Conservation (phyloP, 2,329 filamentous ascomycete species). For the Aspergillus carbonarius region DNA sequence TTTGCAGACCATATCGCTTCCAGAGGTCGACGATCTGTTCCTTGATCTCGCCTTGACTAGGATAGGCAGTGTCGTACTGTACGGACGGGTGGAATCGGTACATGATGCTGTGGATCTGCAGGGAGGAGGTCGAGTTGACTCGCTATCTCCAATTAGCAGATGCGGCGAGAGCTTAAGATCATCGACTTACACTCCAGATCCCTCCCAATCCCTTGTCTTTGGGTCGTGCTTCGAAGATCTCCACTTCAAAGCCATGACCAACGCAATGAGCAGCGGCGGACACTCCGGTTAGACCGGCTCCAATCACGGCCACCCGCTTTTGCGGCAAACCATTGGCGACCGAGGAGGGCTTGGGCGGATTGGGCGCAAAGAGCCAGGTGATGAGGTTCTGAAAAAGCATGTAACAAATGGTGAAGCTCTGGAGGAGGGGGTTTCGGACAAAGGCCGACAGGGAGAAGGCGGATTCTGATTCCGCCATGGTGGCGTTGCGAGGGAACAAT, state of each 20-base stretch:
- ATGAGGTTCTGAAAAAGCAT: constrained; percentile 31
- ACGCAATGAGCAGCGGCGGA: constrained; percentile 79
- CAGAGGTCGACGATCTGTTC: constrained; percentile 70
- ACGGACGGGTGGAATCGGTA: constrained; percentile 84
- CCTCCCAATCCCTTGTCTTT: constrained; percentile 66
- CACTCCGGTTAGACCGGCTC: constrained; percentile 71
- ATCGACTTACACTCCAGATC: constrained; percentile 69
- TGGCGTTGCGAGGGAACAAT: not conserved
- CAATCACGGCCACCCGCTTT: constrained; percentile 68
- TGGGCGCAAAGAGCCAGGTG: constrained; percentile 62
- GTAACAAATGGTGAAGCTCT: constrained; percentile 33
- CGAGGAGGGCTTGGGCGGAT: constrained; percentile 57
- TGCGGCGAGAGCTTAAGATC: not conserved
- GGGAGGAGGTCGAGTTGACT: constrained; percentile 77
- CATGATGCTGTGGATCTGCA: constrained; percentile 85
- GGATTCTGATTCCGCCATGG: constrained; percentile 11
- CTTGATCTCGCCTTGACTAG: constrained; percentile 72
- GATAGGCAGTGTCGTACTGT: constrained; percentile 73
- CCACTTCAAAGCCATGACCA: constrained; percentile 80
- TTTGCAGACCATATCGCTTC: constrained; percentile 70
- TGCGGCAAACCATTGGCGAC: constrained; percentile 53
- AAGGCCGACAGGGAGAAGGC: constrained; percentile 18
- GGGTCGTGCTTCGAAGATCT: constrained; percentile 71
- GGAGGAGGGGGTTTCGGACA: constrained; percentile 30
- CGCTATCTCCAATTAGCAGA: constrained; percentile 46